Evolutionary conservation across 225 moss, liverwort and hornwort genomes (phyloP).

Genomic region (Lunularia cruciata): DNA sequence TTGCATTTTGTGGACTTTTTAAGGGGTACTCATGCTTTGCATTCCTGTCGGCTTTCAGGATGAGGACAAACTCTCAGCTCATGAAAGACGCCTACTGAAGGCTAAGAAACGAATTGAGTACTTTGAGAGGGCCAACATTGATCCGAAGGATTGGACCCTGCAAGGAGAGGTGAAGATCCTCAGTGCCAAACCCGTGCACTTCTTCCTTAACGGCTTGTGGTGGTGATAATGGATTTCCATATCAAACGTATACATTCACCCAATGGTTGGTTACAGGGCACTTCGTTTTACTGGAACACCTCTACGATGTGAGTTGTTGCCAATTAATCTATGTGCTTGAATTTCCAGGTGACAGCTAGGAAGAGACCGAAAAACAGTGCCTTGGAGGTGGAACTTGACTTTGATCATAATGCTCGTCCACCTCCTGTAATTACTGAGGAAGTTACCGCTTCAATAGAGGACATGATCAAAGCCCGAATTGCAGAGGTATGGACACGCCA

Average conservation of each 20-base stretch:
- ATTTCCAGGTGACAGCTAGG: conserved; percentile 73
- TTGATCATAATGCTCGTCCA: conserved; percentile 90
- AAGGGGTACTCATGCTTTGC: no score
- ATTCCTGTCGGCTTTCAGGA: conserved; percentile 15
- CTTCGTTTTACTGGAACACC: no score
- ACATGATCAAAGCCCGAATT: conserved; percentile 83
- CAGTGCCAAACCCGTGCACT: neutral
- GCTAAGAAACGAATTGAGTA: conserved; percentile 68
- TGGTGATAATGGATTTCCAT: neutral
- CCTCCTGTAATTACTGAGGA: conserved; percentile 96
- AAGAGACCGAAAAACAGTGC: conserved; percentile 93
- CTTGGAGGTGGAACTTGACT: conserved; percentile 92
- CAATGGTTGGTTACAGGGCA: no score
- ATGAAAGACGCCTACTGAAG: conserved; percentile 74
- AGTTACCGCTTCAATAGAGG: conserved; percentile 77
- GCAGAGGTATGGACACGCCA: conserved; percentile 51
- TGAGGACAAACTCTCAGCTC: conserved; percentile 70
- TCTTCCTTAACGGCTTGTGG: neutral
- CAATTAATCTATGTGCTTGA: neutral
- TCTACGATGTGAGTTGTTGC: no score
- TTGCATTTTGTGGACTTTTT: no score
- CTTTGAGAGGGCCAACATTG: conserved; percentile 78
- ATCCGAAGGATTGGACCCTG: conserved; percentile 83
- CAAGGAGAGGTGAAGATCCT: conserved; percentile 77
- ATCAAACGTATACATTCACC: neutral